Evolutionary conservation across 2,329 filamentous ascomycete genomes (phyloP).

Genomic region (Colletotrichum aenigma): DNA sequence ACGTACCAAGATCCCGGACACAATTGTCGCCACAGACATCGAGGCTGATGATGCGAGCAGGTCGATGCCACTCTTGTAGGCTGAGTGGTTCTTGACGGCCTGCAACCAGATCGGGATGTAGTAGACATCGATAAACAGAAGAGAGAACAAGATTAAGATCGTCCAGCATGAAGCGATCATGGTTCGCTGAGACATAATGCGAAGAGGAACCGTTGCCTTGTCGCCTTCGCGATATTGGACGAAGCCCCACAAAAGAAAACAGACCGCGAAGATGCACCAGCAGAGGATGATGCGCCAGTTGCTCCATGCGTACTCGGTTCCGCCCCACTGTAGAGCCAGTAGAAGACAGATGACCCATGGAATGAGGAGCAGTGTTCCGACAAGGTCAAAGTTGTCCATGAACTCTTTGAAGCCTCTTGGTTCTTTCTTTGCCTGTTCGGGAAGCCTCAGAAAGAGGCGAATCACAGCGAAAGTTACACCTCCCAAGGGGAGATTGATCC

Average conservation of each 20-base stretch:
- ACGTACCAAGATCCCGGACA: not conserved
- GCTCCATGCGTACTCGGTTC: slow-evolving; percentile 19
- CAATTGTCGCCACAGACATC: slow-evolving; percentile 32
- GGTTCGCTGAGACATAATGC: slow-evolving; percentile 41
- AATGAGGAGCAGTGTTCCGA: not conserved
- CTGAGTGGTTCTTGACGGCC: not conserved
- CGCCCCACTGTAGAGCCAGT: not conserved
- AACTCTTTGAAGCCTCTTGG: slow-evolving; percentile 29
- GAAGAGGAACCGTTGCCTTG: slow-evolving; percentile 51
- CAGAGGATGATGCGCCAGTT: slow-evolving; percentile 51
- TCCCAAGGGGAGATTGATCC: slow-evolving; percentile 47
- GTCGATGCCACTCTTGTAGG: not conserved
- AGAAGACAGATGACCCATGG: not conserved
- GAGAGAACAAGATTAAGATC: not conserved
- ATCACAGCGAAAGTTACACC: slow-evolving; percentile 42
- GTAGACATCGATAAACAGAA: not conserved
- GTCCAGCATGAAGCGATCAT: not conserved
- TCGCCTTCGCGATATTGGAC: slow-evolving; percentile 59
- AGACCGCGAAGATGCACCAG: slow-evolving; percentile 53
- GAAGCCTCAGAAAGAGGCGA: slow-evolving; percentile 47
- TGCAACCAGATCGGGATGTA: not conserved
- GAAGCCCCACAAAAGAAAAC: slow-evolving; percentile 54
- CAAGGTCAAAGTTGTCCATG: slow-evolving; percentile 32
- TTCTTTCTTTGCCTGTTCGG: slow-evolving; percentile 29
- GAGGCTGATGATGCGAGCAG: slow-evolving; percentile 55